Percentiles rank a stretch among this genome's conserved stretches.
phyloP scores from a whole-genome alignment of 2,329 filamentous ascomycete genomes.

The Talaromyces islandicus region DNA sequence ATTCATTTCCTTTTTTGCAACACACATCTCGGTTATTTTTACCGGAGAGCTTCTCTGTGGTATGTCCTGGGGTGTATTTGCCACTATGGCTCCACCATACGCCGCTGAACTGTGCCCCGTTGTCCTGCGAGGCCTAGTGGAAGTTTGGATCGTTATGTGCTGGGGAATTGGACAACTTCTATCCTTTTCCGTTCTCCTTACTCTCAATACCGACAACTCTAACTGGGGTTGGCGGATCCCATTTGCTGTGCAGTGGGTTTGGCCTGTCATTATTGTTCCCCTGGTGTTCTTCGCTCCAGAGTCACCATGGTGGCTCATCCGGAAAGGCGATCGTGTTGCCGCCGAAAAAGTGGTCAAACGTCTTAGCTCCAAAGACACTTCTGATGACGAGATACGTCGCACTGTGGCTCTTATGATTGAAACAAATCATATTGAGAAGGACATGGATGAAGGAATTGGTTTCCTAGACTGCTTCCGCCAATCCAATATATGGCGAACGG shows the following conservation, averaged over 20 bases:
- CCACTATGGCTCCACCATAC: slow-evolving; percentile 42
- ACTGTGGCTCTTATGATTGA: slow-evolving; percentile 5
- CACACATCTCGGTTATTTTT: slow-evolving; percentile 41
- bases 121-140: slow-evolving; percentile 39
- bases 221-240: slow-evolving; percentile 49
- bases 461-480: slow-evolving; percentile 33
- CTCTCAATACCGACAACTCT: slow-evolving; percentile 40
- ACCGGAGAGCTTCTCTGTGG: slow-evolving; percentile 47
- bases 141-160: slow-evolving; percentile 42
- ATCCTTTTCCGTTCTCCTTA: slow-evolving; percentile 45
- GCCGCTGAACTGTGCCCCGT: slow-evolving; percentile 42
- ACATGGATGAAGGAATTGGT: slow-evolving; percentile 5
- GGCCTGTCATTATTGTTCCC: slow-evolving; percentile 45
- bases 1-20: slow-evolving; percentile 48
- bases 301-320: slow-evolving; percentile 13
- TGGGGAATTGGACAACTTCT: slow-evolving; percentile 47
- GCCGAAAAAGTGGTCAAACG: slow-evolving; percentile 11
- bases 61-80: slow-evolving; percentile 48
- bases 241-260: slow-evolving; percentile 49
- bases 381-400: slow-evolving; percentile 4
- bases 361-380: slow-evolving; percentile 1
- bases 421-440: slow-evolving; percentile 7
- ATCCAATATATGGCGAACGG: slow-evolving; percentile 34
- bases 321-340: slow-evolving; percentile 7
- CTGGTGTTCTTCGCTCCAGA: slow-evolving; percentile 28